Evolutionary conservation across 176 grass and related monocot species (phyloP).

Genomic region (Carex pumila): DNA sequence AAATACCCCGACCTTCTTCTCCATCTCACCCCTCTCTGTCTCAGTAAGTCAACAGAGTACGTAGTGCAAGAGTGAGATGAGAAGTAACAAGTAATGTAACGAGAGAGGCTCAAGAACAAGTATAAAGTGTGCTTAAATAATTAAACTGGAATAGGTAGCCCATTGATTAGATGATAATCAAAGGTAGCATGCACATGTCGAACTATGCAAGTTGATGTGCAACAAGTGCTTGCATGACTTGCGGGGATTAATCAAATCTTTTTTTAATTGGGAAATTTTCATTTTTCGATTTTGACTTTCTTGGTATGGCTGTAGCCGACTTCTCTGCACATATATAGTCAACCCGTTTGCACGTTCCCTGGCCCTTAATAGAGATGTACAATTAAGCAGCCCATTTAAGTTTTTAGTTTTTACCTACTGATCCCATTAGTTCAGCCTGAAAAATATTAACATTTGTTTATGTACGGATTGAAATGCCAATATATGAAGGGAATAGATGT

Average conservation of each 20-base stretch:
- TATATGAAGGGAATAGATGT: too few relatives aligned
- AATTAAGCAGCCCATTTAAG: too few relatives aligned
- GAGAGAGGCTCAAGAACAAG: not conserved
- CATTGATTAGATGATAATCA: constrained; percentile 22
- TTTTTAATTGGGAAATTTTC: not conserved
- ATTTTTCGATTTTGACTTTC: constrained; percentile 9
- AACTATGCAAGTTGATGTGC: constrained; percentile 8
- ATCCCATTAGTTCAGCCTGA: too few relatives aligned
- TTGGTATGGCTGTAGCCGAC: constrained; percentile 14
- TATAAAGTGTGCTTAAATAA: constrained; percentile 12
- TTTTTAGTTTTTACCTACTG: too few relatives aligned
- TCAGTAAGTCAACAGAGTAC: not conserved
- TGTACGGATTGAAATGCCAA: too few relatives aligned
- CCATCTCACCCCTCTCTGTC: not conserved
- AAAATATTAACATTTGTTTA: too few relatives aligned
- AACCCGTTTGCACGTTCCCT: constrained; percentile 6
- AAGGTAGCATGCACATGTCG: constrained; percentile 18
- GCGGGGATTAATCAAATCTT: constrained; percentile 3
- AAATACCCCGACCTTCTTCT: not conserved
- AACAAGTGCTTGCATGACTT: constrained; percentile 22
- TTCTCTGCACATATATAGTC: constrained; percentile 4
- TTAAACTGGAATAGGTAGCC: not conserved
- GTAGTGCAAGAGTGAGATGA: not conserved
- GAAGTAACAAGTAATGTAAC: not conserved
- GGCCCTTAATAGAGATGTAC: not conserved